Evolutionary conservation across 164 flowering plant genomes (phyloP).

Genomic region (Warburgia ugandensis): DNA sequence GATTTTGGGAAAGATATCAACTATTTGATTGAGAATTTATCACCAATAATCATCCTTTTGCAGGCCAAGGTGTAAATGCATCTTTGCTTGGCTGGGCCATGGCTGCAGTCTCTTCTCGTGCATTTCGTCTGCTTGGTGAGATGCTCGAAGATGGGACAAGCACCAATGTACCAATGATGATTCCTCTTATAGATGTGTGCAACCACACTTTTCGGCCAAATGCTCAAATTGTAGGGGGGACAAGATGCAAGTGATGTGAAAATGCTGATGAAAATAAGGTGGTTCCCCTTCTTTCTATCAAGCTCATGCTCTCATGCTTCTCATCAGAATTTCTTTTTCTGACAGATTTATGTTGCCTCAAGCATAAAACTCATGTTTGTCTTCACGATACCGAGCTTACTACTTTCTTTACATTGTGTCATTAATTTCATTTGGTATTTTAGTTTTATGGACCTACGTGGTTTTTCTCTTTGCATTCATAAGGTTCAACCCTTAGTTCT

Average conservation of each 20-base stretch:
- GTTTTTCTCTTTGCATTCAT: no score
- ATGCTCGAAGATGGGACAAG: constrained; percentile 38
- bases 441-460: no score
- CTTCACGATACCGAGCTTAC: no score
- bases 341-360: neutral
- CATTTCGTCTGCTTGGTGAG: constrained; percentile 76
- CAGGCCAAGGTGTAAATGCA: constrained; percentile 70
- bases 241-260: constrained; percentile 30
- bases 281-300: no score
- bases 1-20: constrained; percentile 69
- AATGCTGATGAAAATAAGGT: constrained; percentile 60
- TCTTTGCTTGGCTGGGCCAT: constrained; percentile 96
- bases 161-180: constrained; percentile 58
- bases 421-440: no score
- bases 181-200: constrained; percentile 48
- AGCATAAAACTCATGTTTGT: no score
- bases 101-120: constrained; percentile 94
- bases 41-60: constrained; percentile 61
- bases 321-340: constrained; percentile 10
- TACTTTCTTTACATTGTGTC: no score
- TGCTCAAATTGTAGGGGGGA: constrained; percentile 74
- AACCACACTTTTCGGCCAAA: constrained; percentile 91
- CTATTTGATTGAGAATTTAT: constrained; percentile 34
- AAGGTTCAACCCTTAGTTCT: no score
- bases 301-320: no score